phyloP scores from a whole-genome alignment of 306 rosid species.

The Glycine tomentella region DNA sequence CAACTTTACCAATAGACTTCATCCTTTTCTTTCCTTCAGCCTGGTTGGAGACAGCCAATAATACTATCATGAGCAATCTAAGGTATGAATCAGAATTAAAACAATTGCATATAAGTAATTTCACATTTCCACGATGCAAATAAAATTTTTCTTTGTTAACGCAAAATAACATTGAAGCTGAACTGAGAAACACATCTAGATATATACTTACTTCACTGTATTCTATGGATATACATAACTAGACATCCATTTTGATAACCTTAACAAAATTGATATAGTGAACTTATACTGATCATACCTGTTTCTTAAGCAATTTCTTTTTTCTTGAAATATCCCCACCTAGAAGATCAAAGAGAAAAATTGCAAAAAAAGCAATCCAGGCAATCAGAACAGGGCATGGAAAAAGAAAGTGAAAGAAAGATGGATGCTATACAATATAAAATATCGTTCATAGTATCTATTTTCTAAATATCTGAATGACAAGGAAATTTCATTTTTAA shows the following conservation, averaged over 20 bases:
- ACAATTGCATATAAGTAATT: slow-evolving; percentile 5
- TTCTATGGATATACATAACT: slow-evolving; percentile 12
- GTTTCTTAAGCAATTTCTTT: slow-evolving; percentile 92
- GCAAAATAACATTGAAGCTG: slow-evolving; percentile 15
- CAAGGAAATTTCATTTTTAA: slow-evolving; percentile 13
- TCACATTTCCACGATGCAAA: slow-evolving; percentile 16
- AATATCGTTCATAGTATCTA: slow-evolving; percentile 19
- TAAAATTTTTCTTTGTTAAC: background rate
- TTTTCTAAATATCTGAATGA: slow-evolving; percentile 33
- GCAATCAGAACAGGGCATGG: slow-evolving; percentile 26
- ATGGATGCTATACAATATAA: slow-evolving; percentile 8
- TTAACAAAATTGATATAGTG: background rate
- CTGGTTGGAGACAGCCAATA: slow-evolving; percentile 47
- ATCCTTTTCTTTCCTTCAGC: slow-evolving; percentile 98
- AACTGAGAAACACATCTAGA: slow-evolving; percentile 20
- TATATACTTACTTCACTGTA: slow-evolving; percentile 17
- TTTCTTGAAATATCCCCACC: slow-evolving; percentile 91
- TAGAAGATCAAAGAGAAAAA: slow-evolving; percentile 44
- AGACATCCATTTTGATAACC: slow-evolving; percentile 19
- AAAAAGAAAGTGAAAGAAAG: slow-evolving; percentile 31
- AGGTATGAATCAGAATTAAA: slow-evolving; percentile 24
- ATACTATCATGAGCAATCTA: slow-evolving; percentile 29
- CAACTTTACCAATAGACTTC: slow-evolving; percentile 94
- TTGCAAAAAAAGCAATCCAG: background rate
- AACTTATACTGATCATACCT: slow-evolving; percentile 55